phyloP scores from a whole-genome alignment of 768 basidiomycete genomes.

The Tremella mesenterica region DNA sequence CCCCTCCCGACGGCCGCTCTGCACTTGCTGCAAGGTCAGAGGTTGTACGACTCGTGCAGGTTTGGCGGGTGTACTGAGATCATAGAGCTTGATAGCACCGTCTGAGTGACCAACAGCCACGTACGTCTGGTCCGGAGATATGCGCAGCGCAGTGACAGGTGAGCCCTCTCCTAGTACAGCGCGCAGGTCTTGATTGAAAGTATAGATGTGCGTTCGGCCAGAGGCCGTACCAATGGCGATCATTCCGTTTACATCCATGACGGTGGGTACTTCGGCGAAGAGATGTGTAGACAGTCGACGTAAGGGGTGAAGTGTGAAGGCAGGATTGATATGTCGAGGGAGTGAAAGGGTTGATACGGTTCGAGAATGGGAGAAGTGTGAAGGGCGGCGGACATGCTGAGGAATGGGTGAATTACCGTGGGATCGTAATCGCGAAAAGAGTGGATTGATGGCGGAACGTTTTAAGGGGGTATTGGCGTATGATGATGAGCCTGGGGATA shows the following conservation, averaged over 20 bases:
- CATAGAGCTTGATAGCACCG: slow-evolving; percentile 79
- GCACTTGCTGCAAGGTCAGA: slow-evolving; percentile 40
- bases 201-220: slow-evolving; percentile 73
- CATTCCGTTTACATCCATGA: slow-evolving; percentile 72
- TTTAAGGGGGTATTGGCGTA: neutral
- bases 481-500: neutral
- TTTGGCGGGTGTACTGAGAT: slow-evolving; percentile 62
- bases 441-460: slow-evolving; percentile 7
- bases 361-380: slow-evolving; percentile 24
- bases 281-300: slow-evolving; percentile 23
- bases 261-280: slow-evolving; percentile 59
- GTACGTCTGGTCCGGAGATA: slow-evolving; percentile 90
- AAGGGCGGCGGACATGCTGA: slow-evolving; percentile 20
- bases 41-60: slow-evolving; percentile 56
- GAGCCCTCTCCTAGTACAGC: slow-evolving; percentile 62
- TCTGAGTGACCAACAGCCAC: slow-evolving; percentile 76
- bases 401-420: slow-evolving; percentile 34
- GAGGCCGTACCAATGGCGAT: slow-evolving; percentile 79
- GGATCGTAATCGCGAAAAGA: slow-evolving; percentile 43
- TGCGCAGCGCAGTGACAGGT: slow-evolving; percentile 57
- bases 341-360: slow-evolving; percentile 12
- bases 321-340: slow-evolving; percentile 10
- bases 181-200: slow-evolving; percentile 77
- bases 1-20: slow-evolving; percentile 70
- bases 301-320: slow-evolving; percentile 34